phyloP scores from a whole-genome alignment of 2,329 filamentous ascomycete species.

The Neurospora sp. region DNA sequence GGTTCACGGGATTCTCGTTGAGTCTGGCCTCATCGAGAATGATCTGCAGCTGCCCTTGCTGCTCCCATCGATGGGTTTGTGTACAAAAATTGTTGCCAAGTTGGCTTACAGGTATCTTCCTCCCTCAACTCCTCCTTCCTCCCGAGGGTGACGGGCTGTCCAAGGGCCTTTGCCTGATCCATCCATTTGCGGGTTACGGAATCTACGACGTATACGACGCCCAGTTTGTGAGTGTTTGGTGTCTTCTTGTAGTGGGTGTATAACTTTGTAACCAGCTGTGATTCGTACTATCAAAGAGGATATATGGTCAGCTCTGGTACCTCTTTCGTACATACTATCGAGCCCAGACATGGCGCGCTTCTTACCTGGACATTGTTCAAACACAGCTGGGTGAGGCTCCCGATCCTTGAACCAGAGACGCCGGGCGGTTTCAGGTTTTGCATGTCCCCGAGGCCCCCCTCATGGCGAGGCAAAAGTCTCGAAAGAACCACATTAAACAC shows the following conservation, averaged over 20 bases:
- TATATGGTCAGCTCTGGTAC: conserved; percentile 13
- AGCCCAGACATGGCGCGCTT: conserved; percentile 15
- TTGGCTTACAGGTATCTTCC: too few species aligned
- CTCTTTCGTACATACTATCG: conserved; percentile 6
- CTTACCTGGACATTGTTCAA: conserved; percentile 84
- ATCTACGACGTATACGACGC: conserved; percentile 99
- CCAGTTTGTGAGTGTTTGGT: conserved; percentile 90
- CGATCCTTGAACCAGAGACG: conserved; percentile 87
- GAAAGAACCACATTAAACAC: too few species aligned
- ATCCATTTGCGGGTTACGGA: conserved; percentile 99
- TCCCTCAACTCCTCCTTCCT: too few species aligned
- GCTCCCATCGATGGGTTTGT: too few species aligned
- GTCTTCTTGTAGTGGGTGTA: conserved; percentile 96
- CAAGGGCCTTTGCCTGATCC: conserved; percentile 81
- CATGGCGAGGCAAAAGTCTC: too few species aligned
- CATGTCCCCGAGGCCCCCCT: conserved; percentile 72
- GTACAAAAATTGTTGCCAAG: too few species aligned
- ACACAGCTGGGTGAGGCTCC: conserved; percentile 76
- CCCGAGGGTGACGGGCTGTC: conserved; percentile 66
- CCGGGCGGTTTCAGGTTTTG: conserved; percentile 84
- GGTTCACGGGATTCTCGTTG: conserved; percentile 89
- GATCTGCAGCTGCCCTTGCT: conserved; percentile 43
- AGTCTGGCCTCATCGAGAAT: conserved; percentile 83
- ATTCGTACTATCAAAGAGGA: conserved; percentile 55
- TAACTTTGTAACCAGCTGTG: conserved; percentile 88